phyloP scores from a whole-genome alignment of 768 basidiomycete species.

The Leccinum obscurum region DNA sequence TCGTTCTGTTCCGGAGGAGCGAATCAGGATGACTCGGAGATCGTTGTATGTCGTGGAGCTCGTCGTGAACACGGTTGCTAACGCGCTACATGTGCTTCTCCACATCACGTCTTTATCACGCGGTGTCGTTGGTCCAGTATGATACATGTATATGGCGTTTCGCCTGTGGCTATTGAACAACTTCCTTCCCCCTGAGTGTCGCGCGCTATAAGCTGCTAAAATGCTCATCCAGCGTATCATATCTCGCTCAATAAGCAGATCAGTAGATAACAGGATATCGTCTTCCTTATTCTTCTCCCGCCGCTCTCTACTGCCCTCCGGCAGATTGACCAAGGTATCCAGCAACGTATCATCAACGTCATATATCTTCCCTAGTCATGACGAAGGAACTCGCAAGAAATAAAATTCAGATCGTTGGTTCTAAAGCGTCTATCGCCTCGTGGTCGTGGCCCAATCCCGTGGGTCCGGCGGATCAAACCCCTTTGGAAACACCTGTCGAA shows the following conservation, averaged over 20 bases:
- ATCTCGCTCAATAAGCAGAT: slow-evolving; percentile 14
- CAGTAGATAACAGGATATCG: slow-evolving; percentile 11
- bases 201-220: neutral
- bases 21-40: neutral
- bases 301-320: slow-evolving; percentile 1
- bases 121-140: slow-evolving; percentile 27
- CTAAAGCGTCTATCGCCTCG: neutral
- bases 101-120: slow-evolving; percentile 6
- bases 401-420: neutral
- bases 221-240: neutral
- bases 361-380: slow-evolving; percentile 4
- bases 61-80: neutral
- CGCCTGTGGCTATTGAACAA: slow-evolving; percentile 1
- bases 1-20: neutral
- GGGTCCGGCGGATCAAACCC: slow-evolving; percentile 46
- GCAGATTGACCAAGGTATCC: neutral
- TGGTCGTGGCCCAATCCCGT: slow-evolving; percentile 2
- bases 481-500: slow-evolving; percentile 83
- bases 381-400: neutral
- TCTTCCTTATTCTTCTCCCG: neutral
- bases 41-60: neutral
- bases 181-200: neutral
- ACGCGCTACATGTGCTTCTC: neutral
- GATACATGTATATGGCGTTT: neutral
- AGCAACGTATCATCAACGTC: neutral